Evolutionary conservation across 257 asterid genomes (phyloP).

Genomic region (Penstemon eatonii): DNA sequence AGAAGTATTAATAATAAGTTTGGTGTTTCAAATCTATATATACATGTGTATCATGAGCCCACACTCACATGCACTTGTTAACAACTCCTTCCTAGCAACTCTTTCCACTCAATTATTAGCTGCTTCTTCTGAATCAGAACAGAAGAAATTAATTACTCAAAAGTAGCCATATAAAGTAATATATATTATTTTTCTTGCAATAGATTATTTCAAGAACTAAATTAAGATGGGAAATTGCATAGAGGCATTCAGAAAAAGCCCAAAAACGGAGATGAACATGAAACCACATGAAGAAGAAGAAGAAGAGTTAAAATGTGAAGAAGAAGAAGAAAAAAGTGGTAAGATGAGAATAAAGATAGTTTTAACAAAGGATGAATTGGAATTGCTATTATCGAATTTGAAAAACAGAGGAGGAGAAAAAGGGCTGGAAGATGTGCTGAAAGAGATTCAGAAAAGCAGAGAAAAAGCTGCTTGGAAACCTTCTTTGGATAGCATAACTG

Average conservation of each 20-base stretch:
- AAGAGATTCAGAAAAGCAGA: conserved; percentile 47
- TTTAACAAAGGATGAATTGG: conserved; percentile 54
- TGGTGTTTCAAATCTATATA: not conserved
- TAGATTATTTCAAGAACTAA: not conserved
- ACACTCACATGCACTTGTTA: conserved; percentile 29
- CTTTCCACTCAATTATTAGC: not conserved
- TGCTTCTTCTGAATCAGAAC: not conserved
- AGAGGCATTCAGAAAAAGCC: conserved; percentile 28
- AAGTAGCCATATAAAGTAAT: too few species aligned
- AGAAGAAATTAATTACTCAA: not conserved
- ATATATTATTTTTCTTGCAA: too few species aligned
- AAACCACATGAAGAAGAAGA: too few species aligned
- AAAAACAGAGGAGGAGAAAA: conserved; percentile 30
- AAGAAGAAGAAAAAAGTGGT: not conserved
- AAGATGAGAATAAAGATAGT: conserved; percentile 49
- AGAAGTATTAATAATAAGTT: too few species aligned
- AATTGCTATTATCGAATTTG: conserved; percentile 41
- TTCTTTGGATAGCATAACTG: conserved; percentile 53
- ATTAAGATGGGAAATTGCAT: conserved; percentile 57
- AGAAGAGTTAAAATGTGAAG: not conserved
- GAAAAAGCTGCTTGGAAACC: conserved; percentile 49
- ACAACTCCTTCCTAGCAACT: conserved; percentile 17
- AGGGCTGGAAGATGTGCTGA: conserved; percentile 45
- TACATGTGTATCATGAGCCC: not conserved
- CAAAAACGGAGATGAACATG: not conserved